Conservation (phyloP, 495 filamentous ascomycete species). For the Neurospora sp. region DNA sequence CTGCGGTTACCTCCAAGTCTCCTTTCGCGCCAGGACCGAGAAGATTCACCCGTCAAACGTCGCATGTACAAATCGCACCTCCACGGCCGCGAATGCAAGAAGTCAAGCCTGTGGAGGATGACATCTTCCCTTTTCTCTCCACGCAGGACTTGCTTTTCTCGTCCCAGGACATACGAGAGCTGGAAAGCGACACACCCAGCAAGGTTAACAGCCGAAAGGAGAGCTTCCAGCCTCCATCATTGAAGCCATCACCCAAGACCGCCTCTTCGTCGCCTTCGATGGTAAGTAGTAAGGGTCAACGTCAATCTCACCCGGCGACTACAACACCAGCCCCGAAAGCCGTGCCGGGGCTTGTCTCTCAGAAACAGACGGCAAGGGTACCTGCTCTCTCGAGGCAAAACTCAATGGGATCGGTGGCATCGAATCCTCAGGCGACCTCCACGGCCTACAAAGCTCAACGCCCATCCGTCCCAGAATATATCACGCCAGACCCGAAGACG, state of each 20-base stretch:
- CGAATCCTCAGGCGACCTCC: too few relatives aligned
- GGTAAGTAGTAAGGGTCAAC: not conserved
- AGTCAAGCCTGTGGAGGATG: not conserved
- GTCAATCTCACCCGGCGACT: not conserved
- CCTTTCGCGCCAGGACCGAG: not conserved
- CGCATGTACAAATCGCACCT: not conserved
- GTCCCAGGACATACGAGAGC: constrained; percentile 37
- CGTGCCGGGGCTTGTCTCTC: not conserved
- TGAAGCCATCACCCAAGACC: not conserved
- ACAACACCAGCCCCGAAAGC: not conserved
- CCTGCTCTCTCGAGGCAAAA: too few relatives aligned
- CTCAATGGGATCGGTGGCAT: too few relatives aligned
- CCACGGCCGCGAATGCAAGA: not conserved
- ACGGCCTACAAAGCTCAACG: too few relatives aligned
- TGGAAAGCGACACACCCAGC: constrained; percentile 18
- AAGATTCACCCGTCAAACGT: not conserved
- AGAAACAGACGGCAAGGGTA: too few relatives aligned
- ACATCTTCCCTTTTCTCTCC: constrained; percentile 25
- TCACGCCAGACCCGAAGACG: too few relatives aligned
- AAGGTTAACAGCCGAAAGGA: not conserved
- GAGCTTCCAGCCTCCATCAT: not conserved
- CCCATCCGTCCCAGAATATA: too few relatives aligned
- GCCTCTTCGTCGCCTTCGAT: not conserved
- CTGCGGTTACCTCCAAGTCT: not conserved
- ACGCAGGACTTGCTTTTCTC: constrained; percentile 37